phyloP scores from a whole-genome alignment of 2,329 filamentous ascomycete species.

The Trichoderma citrinoviride region DNA sequence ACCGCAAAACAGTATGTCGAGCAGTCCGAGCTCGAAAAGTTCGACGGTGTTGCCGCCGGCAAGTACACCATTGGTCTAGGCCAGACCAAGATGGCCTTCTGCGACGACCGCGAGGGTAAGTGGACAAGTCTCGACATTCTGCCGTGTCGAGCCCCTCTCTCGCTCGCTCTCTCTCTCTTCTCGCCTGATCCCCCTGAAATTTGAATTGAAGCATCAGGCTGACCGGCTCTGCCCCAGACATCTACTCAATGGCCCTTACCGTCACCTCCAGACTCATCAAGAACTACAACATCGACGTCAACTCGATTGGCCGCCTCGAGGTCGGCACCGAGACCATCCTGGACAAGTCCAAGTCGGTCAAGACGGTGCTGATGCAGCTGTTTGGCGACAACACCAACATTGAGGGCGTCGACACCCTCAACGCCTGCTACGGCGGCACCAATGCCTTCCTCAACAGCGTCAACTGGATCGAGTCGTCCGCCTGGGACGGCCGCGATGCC shows the following conservation, averaged over 20 bases:
- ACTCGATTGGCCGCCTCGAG: conserved; percentile 75
- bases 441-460: conserved; percentile 80
- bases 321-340: conserved; percentile 83
- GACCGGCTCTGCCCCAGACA: conserved; percentile 54
- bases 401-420: conserved; percentile 79
- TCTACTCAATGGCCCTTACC: conserved; percentile 82
- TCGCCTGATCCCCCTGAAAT: conserved; percentile 2
- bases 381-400: conserved; percentile 81
- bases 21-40: conserved; percentile 78
- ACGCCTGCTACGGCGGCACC: conserved; percentile 84
- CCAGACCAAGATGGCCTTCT: conserved; percentile 91
- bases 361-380: conserved; percentile 83
- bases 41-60: conserved; percentile 76
- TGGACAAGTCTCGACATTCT: conserved; percentile 53
- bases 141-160: no score
- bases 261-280: conserved; percentile 72
- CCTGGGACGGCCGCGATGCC: conserved; percentile 79
- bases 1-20: conserved; percentile 69
- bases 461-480: conserved; percentile 85
- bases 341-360: conserved; percentile 90
- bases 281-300: conserved; percentile 80
- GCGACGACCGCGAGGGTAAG: conserved; percentile 82
- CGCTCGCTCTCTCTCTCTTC: conserved; percentile 19
- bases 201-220: not conserved
- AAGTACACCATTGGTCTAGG: conserved; percentile 92